Conservation (phyloP, 768 basidiomycete species). For the Tylopilus intermedius region DNA sequence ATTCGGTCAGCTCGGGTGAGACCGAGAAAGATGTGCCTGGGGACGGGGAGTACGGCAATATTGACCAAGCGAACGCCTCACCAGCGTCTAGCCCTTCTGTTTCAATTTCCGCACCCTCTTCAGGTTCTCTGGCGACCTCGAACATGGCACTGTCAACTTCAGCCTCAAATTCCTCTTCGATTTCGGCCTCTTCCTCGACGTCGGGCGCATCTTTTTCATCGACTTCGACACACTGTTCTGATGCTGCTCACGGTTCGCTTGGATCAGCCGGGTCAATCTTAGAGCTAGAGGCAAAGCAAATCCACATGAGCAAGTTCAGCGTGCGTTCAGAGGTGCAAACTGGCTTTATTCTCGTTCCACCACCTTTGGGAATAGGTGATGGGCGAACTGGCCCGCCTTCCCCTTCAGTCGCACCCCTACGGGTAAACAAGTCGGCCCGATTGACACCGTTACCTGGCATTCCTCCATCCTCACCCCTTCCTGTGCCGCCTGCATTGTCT, state of each 20-base stretch:
- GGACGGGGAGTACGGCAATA: conserved; percentile 9
- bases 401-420: conserved; percentile 21
- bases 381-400: not conserved
- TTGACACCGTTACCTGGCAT: conserved; percentile 14
- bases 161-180: conserved; percentile 13
- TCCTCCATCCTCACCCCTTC: conserved; percentile 16
- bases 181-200: conserved; percentile 11
- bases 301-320: conserved; percentile 15
- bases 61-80: conserved; percentile 6
- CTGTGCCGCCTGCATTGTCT: not conserved
- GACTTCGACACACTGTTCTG: conserved; percentile 12
- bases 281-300: conserved; percentile 18
- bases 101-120: conserved; percentile 3
- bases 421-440: conserved; percentile 26
- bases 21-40: conserved; percentile 18
- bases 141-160: conserved; percentile 9
- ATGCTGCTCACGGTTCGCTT: conserved; percentile 9
- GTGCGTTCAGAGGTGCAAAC: conserved; percentile 1
- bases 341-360: conserved; percentile 22
- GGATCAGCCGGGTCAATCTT: conserved; percentile 21
- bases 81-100: not conserved
- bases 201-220: conserved; percentile 16
- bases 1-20: conserved; percentile 7
- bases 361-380: conserved; percentile 20
- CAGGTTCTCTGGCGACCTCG: not conserved